phyloP scores from a whole-genome alignment of 495 filamentous ascomycete species.

The Penicillium robsamsonii region DNA sequence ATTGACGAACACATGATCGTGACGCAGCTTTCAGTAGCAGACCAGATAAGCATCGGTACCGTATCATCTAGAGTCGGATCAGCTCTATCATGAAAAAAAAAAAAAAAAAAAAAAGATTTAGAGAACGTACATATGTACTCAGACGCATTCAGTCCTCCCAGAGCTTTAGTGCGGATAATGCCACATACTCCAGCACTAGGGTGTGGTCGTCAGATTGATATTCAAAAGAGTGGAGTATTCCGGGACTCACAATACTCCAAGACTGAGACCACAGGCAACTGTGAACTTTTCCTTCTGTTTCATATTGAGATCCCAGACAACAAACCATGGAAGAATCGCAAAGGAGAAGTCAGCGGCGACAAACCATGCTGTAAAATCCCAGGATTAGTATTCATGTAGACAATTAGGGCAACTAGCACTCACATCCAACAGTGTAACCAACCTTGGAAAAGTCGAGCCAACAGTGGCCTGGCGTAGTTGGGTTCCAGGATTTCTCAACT shows the following conservation, averaged over 20 bases:
- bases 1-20: conserved; percentile 33
- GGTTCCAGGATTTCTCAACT: conserved; percentile 27
- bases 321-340: conserved; percentile 32
- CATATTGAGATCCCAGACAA: conserved; percentile 34
- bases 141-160: conserved; percentile 21
- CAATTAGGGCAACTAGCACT: conserved; percentile 1
- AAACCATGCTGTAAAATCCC: conserved; percentile 21
- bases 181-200: conserved; percentile 30
- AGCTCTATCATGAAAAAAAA: too few species aligned
- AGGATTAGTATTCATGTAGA: not conserved
- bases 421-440: conserved; percentile 29
- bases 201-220: conserved; percentile 15
- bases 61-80: conserved; percentile 22
- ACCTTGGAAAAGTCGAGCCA: conserved; percentile 31
- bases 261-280: conserved; percentile 26
- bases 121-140: conserved; percentile 27
- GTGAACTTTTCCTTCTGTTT: conserved; percentile 32
- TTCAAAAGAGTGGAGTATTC: conserved; percentile 9
- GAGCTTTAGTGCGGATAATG: conserved; percentile 28
- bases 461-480: conserved; percentile 17
- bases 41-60: conserved; percentile 32
- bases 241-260: too few species aligned
- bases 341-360: conserved; percentile 29
- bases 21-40: conserved; percentile 27
- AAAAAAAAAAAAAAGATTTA: not conserved